These are phyloP conservation scores for Leishmania braziliensis DNA, from an alignment of 208 protist genomes.

Conservation along the genomic window DNA sequence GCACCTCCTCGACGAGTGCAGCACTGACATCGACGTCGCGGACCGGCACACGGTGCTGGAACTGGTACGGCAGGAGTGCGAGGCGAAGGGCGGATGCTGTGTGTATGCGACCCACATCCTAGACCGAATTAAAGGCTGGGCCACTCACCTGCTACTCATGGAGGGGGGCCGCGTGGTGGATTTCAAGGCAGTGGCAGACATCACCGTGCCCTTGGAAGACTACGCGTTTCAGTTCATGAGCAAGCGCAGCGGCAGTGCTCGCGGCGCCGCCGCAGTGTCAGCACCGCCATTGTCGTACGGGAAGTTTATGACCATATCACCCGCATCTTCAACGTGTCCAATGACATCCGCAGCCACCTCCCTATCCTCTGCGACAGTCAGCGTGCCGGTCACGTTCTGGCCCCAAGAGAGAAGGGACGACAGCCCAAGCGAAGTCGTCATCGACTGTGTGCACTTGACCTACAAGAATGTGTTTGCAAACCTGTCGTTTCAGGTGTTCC, in stretches of 20 bases:
- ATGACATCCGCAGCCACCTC: neutral
- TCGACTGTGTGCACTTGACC: slow-evolving; percentile 48
- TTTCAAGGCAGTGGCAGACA: slow-evolving; percentile 38
- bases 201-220: slow-evolving; percentile 49
- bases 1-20: slow-evolving; percentile 87
- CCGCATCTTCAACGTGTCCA: neutral
- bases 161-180: slow-evolving; percentile 41
- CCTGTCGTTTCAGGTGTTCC: slow-evolving; percentile 55
- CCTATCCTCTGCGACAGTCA: neutral
- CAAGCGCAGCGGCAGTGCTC: neutral
- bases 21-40: slow-evolving; percentile 82
- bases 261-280: neutral
- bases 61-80: slow-evolving; percentile 53
- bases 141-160: slow-evolving; percentile 76
- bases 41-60: slow-evolving; percentile 69
- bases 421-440: slow-evolving; percentile 31
- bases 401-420: neutral
- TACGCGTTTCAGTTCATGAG: slow-evolving; percentile 64
- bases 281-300: slow-evolving; percentile 9
- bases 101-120: slow-evolving; percentile 90
- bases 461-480: slow-evolving; percentile 72
- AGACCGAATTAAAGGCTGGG: slow-evolving; percentile 74
- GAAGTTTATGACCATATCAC: slow-evolving; percentile 1
- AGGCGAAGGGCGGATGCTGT: slow-evolving; percentile 41
- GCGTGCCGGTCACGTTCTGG: slow-evolving; percentile 9